Conservation (phyloP, 768 basidiomycete species). For the Leucocoprinus leucothites region DNA sequence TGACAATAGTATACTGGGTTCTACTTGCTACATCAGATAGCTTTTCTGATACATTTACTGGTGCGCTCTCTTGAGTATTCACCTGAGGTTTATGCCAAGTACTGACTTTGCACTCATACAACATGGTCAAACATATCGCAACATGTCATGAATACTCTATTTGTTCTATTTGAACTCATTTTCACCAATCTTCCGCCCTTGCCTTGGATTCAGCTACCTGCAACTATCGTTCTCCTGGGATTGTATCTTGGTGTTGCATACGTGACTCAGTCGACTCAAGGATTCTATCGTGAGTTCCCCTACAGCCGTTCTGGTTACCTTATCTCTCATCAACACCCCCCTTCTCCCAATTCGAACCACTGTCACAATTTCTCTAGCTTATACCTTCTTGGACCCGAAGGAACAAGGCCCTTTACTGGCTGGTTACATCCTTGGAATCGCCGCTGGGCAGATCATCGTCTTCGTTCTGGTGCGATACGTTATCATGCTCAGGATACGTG, state of each 20-base stretch:
- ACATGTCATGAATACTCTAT: constrained; percentile 57
- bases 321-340: no score
- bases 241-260: constrained; percentile 68
- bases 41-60: background rate
- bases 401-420: constrained; percentile 42
- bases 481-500: constrained; percentile 38
- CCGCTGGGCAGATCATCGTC: constrained; percentile 44
- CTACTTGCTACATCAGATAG: constrained; percentile 12
- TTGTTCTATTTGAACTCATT: constrained; percentile 56
- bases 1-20: constrained; percentile 12
- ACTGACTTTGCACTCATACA: constrained; percentile 17
- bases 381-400: constrained; percentile 59
- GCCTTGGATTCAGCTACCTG: constrained; percentile 49
- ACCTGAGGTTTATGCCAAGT: no score
- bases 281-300: constrained; percentile 55
- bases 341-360: no score
- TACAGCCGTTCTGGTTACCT: no score
- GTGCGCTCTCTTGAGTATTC: no score
- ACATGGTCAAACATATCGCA: constrained; percentile 59
- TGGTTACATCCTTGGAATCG: constrained; percentile 62
- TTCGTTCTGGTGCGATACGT: constrained; percentile 47
- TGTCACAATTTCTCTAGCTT: no score
- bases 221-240: constrained; percentile 46
- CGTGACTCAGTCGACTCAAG: constrained; percentile 56
- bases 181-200: constrained; percentile 49